These are phyloP conservation scores for Mycosphaerella arachidis DNA, from an alignment of 2,329 filamentous ascomycete genomes.

Conservation along the genomic window DNA sequence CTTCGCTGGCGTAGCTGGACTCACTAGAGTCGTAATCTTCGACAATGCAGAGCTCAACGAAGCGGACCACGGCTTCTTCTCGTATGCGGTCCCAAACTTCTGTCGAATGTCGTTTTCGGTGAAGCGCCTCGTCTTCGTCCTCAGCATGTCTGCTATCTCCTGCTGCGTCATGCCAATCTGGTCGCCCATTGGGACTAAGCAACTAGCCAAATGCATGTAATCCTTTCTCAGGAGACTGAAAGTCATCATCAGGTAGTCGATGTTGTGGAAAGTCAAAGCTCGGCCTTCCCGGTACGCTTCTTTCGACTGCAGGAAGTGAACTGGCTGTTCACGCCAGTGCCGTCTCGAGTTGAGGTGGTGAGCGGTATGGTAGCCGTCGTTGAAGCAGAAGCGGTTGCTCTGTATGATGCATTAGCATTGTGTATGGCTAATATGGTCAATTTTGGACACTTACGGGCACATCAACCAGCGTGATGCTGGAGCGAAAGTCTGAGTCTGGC, in stretches of 20 bases:
- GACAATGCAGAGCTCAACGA: background rate
- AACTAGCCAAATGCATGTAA: slow-evolving; percentile 63
- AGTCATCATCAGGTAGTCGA: slow-evolving; percentile 76
- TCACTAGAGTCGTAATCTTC: background rate
- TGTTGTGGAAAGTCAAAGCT: slow-evolving; percentile 73
- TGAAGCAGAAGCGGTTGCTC: slow-evolving; percentile 78
- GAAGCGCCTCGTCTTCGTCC: slow-evolving; percentile 61
- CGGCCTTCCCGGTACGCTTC: slow-evolving; percentile 60
- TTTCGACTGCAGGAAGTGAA: slow-evolving; percentile 67
- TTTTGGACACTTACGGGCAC: slow-evolving; percentile 55
- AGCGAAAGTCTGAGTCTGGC: slow-evolving; percentile 72
- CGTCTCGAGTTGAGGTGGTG: slow-evolving; percentile 73
- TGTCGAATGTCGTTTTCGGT: slow-evolving; percentile 58
- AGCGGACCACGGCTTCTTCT: background rate
- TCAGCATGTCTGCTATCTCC: slow-evolving; percentile 60
- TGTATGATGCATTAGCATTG: background rate
- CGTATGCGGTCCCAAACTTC: slow-evolving; percentile 44
- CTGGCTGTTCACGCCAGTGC: slow-evolving; percentile 77
- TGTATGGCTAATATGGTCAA: slow-evolving; percentile 2
- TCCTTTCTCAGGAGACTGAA: slow-evolving; percentile 64
- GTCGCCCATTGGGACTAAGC: slow-evolving; percentile 68
- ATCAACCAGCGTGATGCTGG: slow-evolving; percentile 74
- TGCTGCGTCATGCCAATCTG: slow-evolving; percentile 64
- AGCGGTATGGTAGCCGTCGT: slow-evolving; percentile 77
- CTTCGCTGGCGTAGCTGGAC: background rate